phyloP scores from a whole-genome alignment of 129 eudicot genomes.

The Pulicaria dysenterica region DNA sequence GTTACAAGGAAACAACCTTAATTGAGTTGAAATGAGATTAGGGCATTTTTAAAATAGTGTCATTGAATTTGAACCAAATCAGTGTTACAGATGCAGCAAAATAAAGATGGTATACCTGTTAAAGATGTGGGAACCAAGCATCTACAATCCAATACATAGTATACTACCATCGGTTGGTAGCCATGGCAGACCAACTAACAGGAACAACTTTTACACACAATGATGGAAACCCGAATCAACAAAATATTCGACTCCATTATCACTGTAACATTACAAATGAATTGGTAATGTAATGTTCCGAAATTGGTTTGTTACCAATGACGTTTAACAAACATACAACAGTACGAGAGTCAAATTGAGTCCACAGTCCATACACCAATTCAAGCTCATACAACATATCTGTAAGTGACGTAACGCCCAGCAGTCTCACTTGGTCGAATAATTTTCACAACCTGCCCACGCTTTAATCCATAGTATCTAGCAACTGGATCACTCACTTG shows the following conservation, averaged over 20 bases:
- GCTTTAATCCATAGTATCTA: slow-evolving; percentile 77
- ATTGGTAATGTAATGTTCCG: neutral
- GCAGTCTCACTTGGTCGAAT: slow-evolving; percentile 91
- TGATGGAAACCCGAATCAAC: neutral
- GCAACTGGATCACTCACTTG: slow-evolving; percentile 85
- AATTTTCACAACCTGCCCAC: slow-evolving; percentile 85
- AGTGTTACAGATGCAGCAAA: too few species aligned
- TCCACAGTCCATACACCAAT: neutral
- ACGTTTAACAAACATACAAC: slow-evolving; percentile 5
- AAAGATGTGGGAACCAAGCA: too few species aligned
- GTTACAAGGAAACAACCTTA: too few species aligned
- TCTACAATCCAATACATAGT: neutral
- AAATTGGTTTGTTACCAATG: slow-evolving; percentile 13
- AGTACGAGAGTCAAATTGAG: neutral
- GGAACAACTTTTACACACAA: neutral
- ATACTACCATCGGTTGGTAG: neutral
- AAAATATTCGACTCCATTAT: neutral
- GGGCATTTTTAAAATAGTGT: too few species aligned
- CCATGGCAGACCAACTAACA: neutral
- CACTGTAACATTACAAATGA: slow-evolving; percentile 12
- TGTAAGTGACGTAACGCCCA: slow-evolving; percentile 82
- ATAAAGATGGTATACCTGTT: too few species aligned
- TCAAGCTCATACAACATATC: slow-evolving; percentile 61
- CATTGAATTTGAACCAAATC: too few species aligned
- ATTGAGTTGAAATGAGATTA: too few species aligned